These are phyloP conservation scores for Solanum chacoense DNA, from an alignment of 305 asterid genomes.

Conservation along the genomic window DNA sequence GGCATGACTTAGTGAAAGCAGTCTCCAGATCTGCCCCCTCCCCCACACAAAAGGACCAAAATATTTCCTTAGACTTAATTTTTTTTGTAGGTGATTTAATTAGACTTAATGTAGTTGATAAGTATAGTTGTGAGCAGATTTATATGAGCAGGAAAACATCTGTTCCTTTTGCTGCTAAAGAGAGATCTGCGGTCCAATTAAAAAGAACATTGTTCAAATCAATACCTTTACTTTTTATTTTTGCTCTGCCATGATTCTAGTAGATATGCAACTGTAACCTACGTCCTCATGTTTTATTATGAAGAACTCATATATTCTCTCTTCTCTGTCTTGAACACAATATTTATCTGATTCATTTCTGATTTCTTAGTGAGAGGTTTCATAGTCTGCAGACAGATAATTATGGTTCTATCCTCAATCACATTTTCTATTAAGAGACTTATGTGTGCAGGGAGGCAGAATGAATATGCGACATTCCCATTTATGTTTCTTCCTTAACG, in stretches of 20 bases:
- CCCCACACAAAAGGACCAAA: neutral
- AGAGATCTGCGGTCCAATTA: neutral
- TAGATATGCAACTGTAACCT: neutral
- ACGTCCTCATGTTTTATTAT: neutral
- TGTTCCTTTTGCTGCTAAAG: neutral
- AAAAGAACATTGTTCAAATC: neutral
- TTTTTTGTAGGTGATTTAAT: neutral
- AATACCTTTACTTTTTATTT: neutral
- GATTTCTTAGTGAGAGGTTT: neutral
- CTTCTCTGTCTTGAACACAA: neutral
- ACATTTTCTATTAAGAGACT: neutral
- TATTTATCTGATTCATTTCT: neutral
- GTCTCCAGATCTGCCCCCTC: neutral
- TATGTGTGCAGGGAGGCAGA: neutral
- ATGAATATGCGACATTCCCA: neutral
- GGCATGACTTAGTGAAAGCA: neutral
- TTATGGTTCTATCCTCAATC: neutral
- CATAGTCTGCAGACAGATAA: neutral
- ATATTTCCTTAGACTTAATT: neutral
- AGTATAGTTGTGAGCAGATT: neutral
- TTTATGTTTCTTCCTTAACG: neutral
- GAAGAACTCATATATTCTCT: neutral
- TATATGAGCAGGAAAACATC: neutral
- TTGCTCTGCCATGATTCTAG: neutral
- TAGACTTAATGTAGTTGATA: neutral